These are phyloP conservation scores for Fusarium odoratissimum DNA, from an alignment of 2,329 filamentous ascomycete species.

Conservation along the genomic window DNA sequence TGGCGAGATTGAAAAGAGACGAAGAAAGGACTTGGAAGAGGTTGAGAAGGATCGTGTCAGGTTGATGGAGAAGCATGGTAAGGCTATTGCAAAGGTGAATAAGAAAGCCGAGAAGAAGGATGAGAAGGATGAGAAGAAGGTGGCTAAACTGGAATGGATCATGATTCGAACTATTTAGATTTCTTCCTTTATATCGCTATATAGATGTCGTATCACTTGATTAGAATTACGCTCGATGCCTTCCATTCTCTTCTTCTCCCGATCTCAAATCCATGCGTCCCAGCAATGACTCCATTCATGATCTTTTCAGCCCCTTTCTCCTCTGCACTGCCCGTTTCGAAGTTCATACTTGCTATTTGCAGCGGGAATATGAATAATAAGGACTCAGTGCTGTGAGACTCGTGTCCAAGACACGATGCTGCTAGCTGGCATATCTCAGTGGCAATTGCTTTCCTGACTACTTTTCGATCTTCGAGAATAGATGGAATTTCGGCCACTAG, in stretches of 20 bases:
- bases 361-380: slow-evolving; percentile 16
- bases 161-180: neutral
- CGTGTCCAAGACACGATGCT: neutral
- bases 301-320: slow-evolving; percentile 6
- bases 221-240: neutral
- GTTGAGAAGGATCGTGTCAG: neutral
- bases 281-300: slow-evolving; percentile 24
- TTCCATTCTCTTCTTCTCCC: slow-evolving; percentile 14
- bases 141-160: slow-evolving; percentile 21
- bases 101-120: slow-evolving; percentile 7
- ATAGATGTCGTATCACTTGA: neutral
- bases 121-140: slow-evolving; percentile 17
- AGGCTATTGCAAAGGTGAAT: neutral
- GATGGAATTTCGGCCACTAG: neutral
- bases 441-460: neutral
- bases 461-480: neutral
- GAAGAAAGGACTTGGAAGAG: slow-evolving; percentile 4
- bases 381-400: neutral
- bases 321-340: neutral
- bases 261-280: slow-evolving; percentile 18
- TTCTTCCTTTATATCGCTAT: fast-evolving
- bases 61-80: neutral
- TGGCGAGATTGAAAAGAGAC: neutral
- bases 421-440: slow-evolving; percentile 19
- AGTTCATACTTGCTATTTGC: slow-evolving; percentile 18